Base-by-base conservation (phyloP, 2,329 filamentous ascomycete species). In the Fusarium odoratissimum region DNA sequence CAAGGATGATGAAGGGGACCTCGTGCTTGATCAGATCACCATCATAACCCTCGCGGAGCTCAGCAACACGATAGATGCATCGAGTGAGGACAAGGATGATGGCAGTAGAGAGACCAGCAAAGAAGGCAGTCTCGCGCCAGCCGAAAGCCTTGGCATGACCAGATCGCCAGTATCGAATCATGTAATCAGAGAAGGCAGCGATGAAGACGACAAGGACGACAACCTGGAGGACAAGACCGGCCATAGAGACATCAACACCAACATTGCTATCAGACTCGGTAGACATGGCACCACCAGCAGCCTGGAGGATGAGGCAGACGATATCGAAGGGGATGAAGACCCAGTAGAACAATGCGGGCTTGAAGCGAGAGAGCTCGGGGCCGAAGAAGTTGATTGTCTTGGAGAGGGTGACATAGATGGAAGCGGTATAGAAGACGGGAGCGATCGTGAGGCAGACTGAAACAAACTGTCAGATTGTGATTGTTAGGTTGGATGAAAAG, bases 371-470 rank as follows among this genome's bases (percentile, higher is more conserved):
- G 42, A 85, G 76, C 5, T 81, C 76, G 6, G 80, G 81, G 3
- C 79, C 81, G 67, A 85, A 79, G 78, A 77, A 78, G 45, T 85
- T 55, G 73, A 85, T 85, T 10, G 80, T 75, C 69, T 82, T 82
- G 71, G 80, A 81, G 35, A 92, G 84, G 35, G 89, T 91, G 60
- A 92, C 86, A 78, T 93, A 93, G 76, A 93, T 90, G 65, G 89
- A 89, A 1, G 91, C 91, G 33, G 88, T 73, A 86, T 89, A 84
- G 72, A 83, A 84, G 67, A 84, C 82, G 58, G 83, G 83, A 14
- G 81, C 83, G 68, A 80, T 79, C 8, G 89, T 91, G 56, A 92
- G 83, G 79, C 88, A 91, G 67, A 79, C 86, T 89, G 55, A 28
- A 30, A 33, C 17, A 33, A 25, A 3, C 1, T 30, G 23, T 67